Conservation (phyloP, 331 rosid species). For the Acacia concinna region DNA sequence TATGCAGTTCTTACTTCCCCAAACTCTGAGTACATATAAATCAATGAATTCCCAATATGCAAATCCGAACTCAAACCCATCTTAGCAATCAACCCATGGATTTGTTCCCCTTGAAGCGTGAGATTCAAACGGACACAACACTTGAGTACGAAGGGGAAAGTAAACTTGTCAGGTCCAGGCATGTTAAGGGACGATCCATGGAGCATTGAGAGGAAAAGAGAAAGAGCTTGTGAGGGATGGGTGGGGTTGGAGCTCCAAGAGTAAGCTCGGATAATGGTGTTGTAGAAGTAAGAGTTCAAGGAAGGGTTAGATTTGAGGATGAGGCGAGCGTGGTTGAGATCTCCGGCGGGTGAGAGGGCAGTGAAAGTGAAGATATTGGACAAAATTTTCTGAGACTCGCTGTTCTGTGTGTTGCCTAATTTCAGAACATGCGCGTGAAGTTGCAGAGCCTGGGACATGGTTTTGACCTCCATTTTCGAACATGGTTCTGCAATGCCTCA, state of each 20-base stretch:
- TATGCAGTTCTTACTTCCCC: constrained; percentile 39
- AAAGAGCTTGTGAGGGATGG: constrained; percentile 39
- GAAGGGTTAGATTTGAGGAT: constrained; percentile 39
- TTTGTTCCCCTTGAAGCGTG: constrained; percentile 45
- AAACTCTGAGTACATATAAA: constrained; percentile 41
- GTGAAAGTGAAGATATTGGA: constrained; percentile 56
- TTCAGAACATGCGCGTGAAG: constrained; percentile 52
- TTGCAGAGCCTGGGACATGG: constrained; percentile 59
- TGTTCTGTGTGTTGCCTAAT: constrained; percentile 19
- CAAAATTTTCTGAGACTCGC: constrained; percentile 23
- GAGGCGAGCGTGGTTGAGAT: constrained; percentile 58
- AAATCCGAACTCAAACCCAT: constrained; percentile 39
- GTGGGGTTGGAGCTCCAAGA: constrained; percentile 40
- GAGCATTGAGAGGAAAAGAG: constrained; percentile 44
- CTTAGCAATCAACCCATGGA: constrained; percentile 41
- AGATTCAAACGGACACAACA: constrained; percentile 51
- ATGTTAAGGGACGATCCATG: constrained; percentile 4
- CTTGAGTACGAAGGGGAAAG: constrained; percentile 50
- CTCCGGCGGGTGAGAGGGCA: constrained; percentile 57
- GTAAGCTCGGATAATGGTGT: constrained; percentile 59
- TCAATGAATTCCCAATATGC: constrained; percentile 45
- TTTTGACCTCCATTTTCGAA: constrained; percentile 46
- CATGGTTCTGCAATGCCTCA: not conserved
- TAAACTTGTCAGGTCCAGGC: constrained; percentile 49
- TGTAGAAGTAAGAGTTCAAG: constrained; percentile 50